Conservation (phyloP, 257 asterid species). For the Nemophila menziesii region DNA sequence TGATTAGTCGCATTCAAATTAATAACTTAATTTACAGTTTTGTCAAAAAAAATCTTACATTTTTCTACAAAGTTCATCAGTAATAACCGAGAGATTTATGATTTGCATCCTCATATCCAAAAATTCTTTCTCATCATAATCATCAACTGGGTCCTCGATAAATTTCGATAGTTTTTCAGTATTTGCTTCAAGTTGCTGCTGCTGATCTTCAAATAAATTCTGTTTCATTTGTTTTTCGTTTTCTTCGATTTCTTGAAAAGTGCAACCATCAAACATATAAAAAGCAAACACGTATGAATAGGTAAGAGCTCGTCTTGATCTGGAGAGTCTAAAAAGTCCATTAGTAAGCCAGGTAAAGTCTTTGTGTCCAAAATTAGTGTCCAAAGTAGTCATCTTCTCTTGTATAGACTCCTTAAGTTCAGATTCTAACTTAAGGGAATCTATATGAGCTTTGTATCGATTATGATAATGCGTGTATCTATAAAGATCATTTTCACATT, state of each 20-base stretch:
- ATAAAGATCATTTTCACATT: conserved; percentile 54
- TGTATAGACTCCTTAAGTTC: conserved; percentile 47
- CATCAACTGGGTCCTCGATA: conserved; percentile 80
- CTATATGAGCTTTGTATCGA: conserved; percentile 83
- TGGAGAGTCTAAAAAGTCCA: conserved; percentile 74
- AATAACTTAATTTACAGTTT: conserved; percentile 5
- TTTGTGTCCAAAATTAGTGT: conserved; percentile 42
- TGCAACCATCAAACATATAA: conserved; percentile 83
- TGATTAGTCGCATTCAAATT: too few relatives aligned
- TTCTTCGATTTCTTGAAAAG: conserved; percentile 71
- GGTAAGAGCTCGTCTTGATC: conserved; percentile 84
- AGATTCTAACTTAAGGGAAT: conserved; percentile 75
- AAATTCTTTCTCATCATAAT: conserved; percentile 32
- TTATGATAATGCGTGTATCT: conserved; percentile 89
- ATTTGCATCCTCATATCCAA: conserved; percentile 64
- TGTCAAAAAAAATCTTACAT: conserved; percentile 51
- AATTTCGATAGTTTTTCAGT: conserved; percentile 76
- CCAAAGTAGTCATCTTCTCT: conserved; percentile 47
- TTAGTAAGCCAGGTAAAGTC: conserved; percentile 84
- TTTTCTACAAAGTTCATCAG: conserved; percentile 74
- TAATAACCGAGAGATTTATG: conserved; percentile 53
- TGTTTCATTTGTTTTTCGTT: conserved; percentile 56
- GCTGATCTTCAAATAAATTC: conserved; percentile 92
- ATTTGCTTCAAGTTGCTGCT: conserved; percentile 91
- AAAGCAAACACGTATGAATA: conserved; percentile 90